These are phyloP conservation scores for Fusarium odoratissimum DNA, from an alignment of 2,329 filamentous ascomycete genomes.

Conservation along the genomic window DNA sequence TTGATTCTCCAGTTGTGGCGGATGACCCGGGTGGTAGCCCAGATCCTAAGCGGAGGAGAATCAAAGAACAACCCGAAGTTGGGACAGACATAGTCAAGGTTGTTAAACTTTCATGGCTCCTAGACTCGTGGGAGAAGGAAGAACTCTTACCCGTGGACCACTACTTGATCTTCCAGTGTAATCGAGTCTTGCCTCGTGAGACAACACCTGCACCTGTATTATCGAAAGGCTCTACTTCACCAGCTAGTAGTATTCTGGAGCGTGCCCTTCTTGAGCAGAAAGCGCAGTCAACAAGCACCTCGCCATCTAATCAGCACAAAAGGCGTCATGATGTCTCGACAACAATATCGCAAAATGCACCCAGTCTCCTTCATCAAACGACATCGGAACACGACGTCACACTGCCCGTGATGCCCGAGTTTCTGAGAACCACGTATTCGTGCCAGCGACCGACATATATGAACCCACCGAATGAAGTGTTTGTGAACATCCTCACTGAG, in stretches of 20 bases:
- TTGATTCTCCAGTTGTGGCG: neutral
- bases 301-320: constrained; percentile 14
- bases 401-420: constrained; percentile 76
- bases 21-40: constrained; percentile 7
- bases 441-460: constrained; percentile 82
- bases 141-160: constrained; percentile 59
- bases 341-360: constrained; percentile 38
- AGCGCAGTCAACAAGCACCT: constrained; percentile 8
- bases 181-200: constrained; percentile 40
- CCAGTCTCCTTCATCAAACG: constrained; percentile 70
- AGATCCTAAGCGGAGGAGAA: constrained; percentile 36
- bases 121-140: constrained; percentile 60
- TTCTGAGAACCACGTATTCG: constrained; percentile 71
- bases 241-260: constrained; percentile 34
- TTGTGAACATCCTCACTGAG: constrained; percentile 78
- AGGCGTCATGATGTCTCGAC: constrained; percentile 11
- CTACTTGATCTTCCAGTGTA: constrained; percentile 68
- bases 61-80: neutral
- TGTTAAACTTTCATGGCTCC: constrained; percentile 69
- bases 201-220: neutral
- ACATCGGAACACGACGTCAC: constrained; percentile 81
- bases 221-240: constrained; percentile 11
- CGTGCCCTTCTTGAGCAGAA: constrained; percentile 36
- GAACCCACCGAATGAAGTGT: constrained; percentile 77
- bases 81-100: constrained; percentile 59